phyloP scores from a whole-genome alignment of 352 stramenopile species.

The Globisporangium viniferum region DNA sequence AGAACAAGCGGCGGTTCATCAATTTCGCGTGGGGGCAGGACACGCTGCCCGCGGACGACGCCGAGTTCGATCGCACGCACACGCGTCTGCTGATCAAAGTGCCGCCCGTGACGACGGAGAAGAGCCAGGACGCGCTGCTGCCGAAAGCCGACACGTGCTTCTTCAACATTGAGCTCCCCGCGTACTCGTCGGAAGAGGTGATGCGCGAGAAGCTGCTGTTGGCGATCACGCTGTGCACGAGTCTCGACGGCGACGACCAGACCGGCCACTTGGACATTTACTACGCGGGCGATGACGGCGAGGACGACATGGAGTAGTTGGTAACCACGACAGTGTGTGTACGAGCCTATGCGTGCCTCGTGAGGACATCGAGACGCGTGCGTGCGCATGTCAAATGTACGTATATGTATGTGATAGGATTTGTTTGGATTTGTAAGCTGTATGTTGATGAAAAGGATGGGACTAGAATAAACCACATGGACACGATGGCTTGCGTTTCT shows the following conservation, averaged over 20 bases:
- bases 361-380: too few relatives aligned
- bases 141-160: constrained; percentile 84
- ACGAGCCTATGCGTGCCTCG: too few relatives aligned
- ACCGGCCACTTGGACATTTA: constrained; percentile 66
- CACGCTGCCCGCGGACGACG: constrained; percentile 69
- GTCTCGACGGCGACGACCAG: constrained; percentile 78
- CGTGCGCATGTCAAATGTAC: not conserved
- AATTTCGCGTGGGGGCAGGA: constrained; percentile 86
- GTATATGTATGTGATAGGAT: not conserved
- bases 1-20: constrained; percentile 81
- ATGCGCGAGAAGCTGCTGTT: constrained; percentile 70
- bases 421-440: not conserved
- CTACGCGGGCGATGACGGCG: constrained; percentile 56
- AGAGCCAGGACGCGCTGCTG: constrained; percentile 51
- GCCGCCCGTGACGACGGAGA: constrained; percentile 30
- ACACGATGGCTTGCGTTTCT: not conserved
- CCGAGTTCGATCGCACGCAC: constrained; percentile 76
- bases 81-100: constrained; percentile 74
- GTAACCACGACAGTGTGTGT: not conserved
- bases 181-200: constrained; percentile 65
- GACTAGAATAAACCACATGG: not conserved
- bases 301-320: constrained; percentile 51
- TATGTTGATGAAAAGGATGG: not conserved
- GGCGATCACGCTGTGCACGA: constrained; percentile 80
- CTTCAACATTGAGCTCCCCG: constrained; percentile 82